phyloP scores from a whole-genome alignment of 2,329 filamentous ascomycete genomes.

The Ilyonectria mors-panacis region DNA sequence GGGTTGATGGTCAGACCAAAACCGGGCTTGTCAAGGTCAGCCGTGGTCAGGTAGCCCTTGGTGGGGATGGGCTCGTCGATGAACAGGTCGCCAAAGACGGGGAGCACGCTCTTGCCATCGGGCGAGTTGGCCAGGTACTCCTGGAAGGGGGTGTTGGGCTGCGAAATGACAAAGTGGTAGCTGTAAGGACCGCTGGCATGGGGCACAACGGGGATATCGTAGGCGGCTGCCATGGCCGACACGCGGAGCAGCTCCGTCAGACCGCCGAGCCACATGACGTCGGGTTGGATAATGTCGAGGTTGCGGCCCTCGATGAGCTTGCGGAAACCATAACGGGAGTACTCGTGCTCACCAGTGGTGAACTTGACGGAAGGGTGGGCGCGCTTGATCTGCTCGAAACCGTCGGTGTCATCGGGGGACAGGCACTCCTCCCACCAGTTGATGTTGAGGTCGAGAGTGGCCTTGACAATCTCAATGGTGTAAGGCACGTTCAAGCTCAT shows the following conservation, averaged over 20 bases:
- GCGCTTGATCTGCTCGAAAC: constrained; percentile 89
- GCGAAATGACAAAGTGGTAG: constrained; percentile 95
- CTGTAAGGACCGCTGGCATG: constrained; percentile 95
- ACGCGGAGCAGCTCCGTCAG: constrained; percentile 94
- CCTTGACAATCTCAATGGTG: constrained; percentile 91
- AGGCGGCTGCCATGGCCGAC: constrained; percentile 88
- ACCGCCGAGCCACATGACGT: constrained; percentile 98
- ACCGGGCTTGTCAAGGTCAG: constrained; percentile 87
- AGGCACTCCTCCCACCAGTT: constrained; percentile 99
- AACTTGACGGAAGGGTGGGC: constrained; percentile 93
- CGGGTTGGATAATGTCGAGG: constrained; percentile 93
- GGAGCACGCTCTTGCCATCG: constrained; percentile 89
- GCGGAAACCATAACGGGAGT: constrained; percentile 93
- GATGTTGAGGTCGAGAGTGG: constrained; percentile 86
- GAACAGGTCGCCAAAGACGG: constrained; percentile 94
- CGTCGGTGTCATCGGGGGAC: constrained; percentile 91
- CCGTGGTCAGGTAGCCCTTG: constrained; percentile 85
- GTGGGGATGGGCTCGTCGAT: constrained; percentile 90
- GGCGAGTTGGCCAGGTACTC: constrained; percentile 96
- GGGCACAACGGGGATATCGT: constrained; percentile 95
- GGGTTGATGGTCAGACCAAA: constrained; percentile 93
- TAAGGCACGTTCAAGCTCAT: constrained; percentile 96
- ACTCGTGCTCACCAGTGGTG: constrained; percentile 96
- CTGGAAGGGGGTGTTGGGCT: constrained; percentile 94
- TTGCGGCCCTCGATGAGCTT: constrained; percentile 94